Percentiles rank a stretch among this genome's conserved stretches.
phyloP scores from a whole-genome alignment of 2,329 filamentous ascomycete species.

The Paecilomyces formosus region DNA sequence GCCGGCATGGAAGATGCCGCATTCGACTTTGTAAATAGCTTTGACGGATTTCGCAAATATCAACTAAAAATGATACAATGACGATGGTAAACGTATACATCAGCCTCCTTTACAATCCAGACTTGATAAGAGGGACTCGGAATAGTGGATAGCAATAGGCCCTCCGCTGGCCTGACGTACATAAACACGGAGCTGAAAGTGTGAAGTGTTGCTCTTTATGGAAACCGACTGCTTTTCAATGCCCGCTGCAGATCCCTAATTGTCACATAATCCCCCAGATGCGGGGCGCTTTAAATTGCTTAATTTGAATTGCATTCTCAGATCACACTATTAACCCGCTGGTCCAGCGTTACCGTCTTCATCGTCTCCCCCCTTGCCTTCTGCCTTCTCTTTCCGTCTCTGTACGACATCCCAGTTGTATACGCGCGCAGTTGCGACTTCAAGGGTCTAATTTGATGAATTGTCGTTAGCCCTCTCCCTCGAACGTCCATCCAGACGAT shows the following conservation, averaged over 20 bases:
- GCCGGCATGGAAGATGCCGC: neutral
- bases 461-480: neutral
- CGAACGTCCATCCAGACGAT: conserved; percentile 5
- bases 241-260: neutral
- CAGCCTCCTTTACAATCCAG: too few species aligned
- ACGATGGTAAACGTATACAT: too few species aligned
- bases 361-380: conserved; percentile 36
- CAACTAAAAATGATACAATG: neutral
- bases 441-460: conserved; percentile 63
- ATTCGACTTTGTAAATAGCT: neutral
- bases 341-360: conserved; percentile 34
- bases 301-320: neutral
- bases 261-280: neutral
- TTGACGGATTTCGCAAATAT: neutral
- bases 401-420: conserved; percentile 99
- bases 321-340: neutral
- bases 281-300: neutral
- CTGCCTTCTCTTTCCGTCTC: conserved; percentile 78
- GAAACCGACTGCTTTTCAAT: neutral
- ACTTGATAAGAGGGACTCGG: too few species aligned
- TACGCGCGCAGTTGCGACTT: conserved; percentile 92
- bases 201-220: too few species aligned
- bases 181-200: too few species aligned
- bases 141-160: too few species aligned
- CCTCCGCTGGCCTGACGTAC: too few species aligned